Evolutionary conservation across 2,329 filamentous ascomycete genomes (phyloP).

Genomic region (Aspergillus caelatus): DNA sequence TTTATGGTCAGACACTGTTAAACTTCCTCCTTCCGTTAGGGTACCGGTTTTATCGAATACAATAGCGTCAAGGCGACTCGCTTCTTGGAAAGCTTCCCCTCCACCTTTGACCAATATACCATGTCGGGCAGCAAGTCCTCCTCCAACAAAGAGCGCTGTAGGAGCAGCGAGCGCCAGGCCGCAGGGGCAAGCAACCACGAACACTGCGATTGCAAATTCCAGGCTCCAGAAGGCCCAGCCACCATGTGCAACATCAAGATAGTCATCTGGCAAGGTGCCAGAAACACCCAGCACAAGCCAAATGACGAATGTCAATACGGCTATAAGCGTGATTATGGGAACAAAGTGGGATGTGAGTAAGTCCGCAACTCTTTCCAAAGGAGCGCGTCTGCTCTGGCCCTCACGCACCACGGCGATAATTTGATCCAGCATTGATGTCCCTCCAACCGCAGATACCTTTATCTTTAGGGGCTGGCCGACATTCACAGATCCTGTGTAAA

Average conservation of each 20-base stretch:
- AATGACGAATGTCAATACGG: conserved; percentile 50
- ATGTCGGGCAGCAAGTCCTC: conserved; percentile 75
- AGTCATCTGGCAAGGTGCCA: conserved; percentile 51
- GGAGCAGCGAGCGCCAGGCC: conserved; percentile 83
- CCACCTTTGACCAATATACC: conserved; percentile 84
- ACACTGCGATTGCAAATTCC: conserved; percentile 77
- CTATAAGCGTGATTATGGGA: conserved; percentile 51
- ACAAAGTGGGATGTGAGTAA: conserved; percentile 54
- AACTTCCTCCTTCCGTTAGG: conserved; percentile 67
- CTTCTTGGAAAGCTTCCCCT: conserved; percentile 83
- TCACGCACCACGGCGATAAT: conserved; percentile 54
- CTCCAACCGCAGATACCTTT: conserved; percentile 47
- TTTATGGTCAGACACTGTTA: conserved; percentile 57
- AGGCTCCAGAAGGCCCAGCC: conserved; percentile 58
- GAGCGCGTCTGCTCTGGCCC: conserved; percentile 53
- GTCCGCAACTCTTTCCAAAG: conserved; percentile 52
- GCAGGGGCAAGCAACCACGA: conserved; percentile 84
- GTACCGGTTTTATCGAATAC: conserved; percentile 92
- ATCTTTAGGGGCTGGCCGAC: conserved; percentile 49
- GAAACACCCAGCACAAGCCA: conserved; percentile 51
- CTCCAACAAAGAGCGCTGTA: conserved; percentile 82
- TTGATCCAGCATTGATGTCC: conserved; percentile 54
- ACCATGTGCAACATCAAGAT: conserved; percentile 52
- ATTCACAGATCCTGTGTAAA: conserved; percentile 53
- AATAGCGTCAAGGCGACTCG: conserved; percentile 74